These are phyloP conservation scores for Novymonas esmeraldas DNA, from an alignment of 208 protist genomes.

Conservation along the genomic window DNA sequence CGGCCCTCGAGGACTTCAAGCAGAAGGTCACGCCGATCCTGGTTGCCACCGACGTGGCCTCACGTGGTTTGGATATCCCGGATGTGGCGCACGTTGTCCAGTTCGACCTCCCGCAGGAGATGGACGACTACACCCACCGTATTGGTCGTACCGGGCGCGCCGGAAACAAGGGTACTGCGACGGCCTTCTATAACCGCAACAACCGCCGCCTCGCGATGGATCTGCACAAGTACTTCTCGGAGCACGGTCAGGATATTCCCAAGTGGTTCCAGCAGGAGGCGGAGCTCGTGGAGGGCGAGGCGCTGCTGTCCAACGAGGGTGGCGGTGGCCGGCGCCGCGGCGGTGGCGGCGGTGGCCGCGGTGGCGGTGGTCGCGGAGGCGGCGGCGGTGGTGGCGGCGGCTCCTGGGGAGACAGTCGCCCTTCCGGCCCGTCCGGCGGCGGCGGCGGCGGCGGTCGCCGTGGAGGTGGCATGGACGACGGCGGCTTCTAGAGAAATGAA, in stretches of 20 bases:
- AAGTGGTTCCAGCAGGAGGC: slow-evolving; percentile 79
- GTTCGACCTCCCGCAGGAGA: slow-evolving; percentile 95
- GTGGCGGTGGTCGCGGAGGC: slow-evolving; percentile 22
- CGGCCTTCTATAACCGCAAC: slow-evolving; percentile 91
- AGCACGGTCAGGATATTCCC: slow-evolving; percentile 90
- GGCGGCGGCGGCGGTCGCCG: slow-evolving; percentile 30
- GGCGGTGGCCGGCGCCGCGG: slow-evolving; percentile 40
- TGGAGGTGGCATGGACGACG: slow-evolving; percentile 53
- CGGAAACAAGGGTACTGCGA: slow-evolving; percentile 96
- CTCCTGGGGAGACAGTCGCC: too few relatives aligned
- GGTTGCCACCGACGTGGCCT: slow-evolving; percentile 98
- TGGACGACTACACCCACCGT: slow-evolving; percentile 99
- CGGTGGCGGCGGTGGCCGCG: slow-evolving; percentile 39
- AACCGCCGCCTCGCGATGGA: slow-evolving; percentile 65
- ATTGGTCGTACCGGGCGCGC: slow-evolving; percentile 99
- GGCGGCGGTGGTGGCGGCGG: slow-evolving; percentile 31
- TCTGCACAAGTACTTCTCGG: slow-evolving; percentile 81
- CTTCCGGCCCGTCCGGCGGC: slow-evolving; percentile 34
- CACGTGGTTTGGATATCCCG: slow-evolving; percentile 97
- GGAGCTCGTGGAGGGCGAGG: slow-evolving; percentile 79
- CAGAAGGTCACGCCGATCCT: slow-evolving; percentile 89
- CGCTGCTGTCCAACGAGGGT: slow-evolving; percentile 49
- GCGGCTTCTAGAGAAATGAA: slow-evolving; percentile 81
- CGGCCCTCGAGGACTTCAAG: slow-evolving; percentile 90
- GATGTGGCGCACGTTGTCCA: slow-evolving; percentile 98